Base-by-base conservation (phyloP, 805 yeast genomes). In the Barnettozyma sucrosica region DNA sequence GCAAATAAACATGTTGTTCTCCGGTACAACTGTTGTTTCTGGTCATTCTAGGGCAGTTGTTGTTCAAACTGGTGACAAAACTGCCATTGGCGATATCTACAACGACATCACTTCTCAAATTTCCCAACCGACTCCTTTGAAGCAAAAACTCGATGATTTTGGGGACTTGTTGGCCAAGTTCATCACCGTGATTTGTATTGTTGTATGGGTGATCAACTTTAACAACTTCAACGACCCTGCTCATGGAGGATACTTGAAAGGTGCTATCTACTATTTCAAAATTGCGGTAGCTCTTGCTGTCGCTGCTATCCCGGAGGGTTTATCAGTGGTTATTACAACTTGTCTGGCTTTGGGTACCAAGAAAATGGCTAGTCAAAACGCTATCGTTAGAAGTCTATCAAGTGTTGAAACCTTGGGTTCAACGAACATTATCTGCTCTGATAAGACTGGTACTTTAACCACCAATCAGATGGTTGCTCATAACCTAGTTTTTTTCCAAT, bases 361-460 rank as follows among this genome's bases (percentile, higher is more conserved):
- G 37, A 66, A 68, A 49, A 76, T 79, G 80, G 71, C 69, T 24
- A 67, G 69, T 46, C 66, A 67, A 50, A 70, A 75, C 34, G 72
- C 79, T 18, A 66, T 77, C 45, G 75, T 76, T 38, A 72, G 77
- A 55, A 64, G 70, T 9, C 59, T 76, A 41, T 61, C 79, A 10
- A 70, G 74, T 41, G 77, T 77, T 28, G 85, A 80, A 59, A 79
- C 84, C 11, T 66, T 80, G 53, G 85, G 85, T 7, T 73, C 79
- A 6, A 76, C 79, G 8, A 75, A 76, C 56, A 78, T 61, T 48
- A 63, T 71, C 36, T 71, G 75, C 51, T 67, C 70, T 32, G 76
- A 71, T 52, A 71, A 71, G 47, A 71, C 76, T 4, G 76, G 76
- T 19, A 71, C 76, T 13, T 59, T 79, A 36, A 79, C 84, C 18